Conservation (phyloP, 345 rosid genomes). For the Salix arbutifolia region DNA sequence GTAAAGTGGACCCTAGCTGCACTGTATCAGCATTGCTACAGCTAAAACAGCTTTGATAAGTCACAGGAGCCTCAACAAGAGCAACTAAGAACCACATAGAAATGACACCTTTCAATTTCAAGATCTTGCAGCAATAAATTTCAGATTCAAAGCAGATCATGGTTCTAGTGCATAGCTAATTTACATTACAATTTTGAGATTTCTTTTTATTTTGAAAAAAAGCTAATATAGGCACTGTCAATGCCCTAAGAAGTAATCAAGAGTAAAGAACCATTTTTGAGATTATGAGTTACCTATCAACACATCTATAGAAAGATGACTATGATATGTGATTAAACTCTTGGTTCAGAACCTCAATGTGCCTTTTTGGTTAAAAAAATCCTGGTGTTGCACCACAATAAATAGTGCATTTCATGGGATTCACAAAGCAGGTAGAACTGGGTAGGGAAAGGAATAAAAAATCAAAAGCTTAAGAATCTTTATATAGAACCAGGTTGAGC, state of each 20-base stretch:
- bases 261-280: background rate
- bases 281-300: background rate
- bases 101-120: background rate
- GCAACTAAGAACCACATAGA: background rate
- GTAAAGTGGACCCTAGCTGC: constrained; percentile 10
- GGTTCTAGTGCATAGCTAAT: too few species aligned
- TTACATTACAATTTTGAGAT: too few species aligned
- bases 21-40: constrained; percentile 2
- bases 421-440: background rate
- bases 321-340: background rate
- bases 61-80: background rate
- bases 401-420: background rate
- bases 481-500: background rate
- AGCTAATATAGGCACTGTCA: background rate
- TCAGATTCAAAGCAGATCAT: background rate
- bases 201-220: too few species aligned
- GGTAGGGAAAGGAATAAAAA: background rate
- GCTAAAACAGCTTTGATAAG: background rate
- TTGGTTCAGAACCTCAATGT: background rate
- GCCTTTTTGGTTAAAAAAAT: background rate
- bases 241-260: background rate
- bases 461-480: background rate
- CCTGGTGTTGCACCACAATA: background rate
- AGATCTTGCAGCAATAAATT: background rate
- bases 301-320: background rate